phyloP scores from a whole-genome alignment of 176 grass and related monocot genomes.

The Triticum aestivum region DNA sequence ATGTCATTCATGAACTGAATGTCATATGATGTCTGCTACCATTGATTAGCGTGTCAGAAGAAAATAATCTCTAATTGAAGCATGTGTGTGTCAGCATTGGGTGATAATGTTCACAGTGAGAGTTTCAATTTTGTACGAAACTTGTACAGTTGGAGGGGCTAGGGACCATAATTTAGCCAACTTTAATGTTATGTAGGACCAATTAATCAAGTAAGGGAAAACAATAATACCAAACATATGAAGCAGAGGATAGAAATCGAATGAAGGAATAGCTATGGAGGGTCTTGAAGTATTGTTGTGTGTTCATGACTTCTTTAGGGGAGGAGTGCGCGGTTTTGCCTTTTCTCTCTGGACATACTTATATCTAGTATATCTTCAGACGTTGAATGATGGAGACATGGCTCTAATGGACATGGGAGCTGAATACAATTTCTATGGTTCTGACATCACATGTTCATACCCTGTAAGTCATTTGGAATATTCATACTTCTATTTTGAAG shows the following conservation, averaged over 20 bases:
- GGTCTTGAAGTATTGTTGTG: background rate
- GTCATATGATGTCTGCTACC: background rate
- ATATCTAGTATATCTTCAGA: conserved; percentile 44
- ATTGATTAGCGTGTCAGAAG: background rate
- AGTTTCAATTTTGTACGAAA: background rate
- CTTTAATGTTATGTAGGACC: background rate
- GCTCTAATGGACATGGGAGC: conserved; percentile 94
- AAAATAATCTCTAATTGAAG: conserved; percentile 12
- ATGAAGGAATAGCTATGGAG: background rate
- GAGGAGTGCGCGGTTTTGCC: background rate
- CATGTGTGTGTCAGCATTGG: conserved; percentile 9
- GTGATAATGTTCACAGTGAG: background rate
- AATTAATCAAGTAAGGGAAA: background rate
- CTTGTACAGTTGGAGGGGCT: background rate
- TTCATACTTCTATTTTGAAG: background rate
- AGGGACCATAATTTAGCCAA: background rate
- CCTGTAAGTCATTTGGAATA: conserved; percentile 64
- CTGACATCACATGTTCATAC: conserved; percentile 97
- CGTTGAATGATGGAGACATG: conserved; percentile 77
- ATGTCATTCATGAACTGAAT: conserved; percentile 11
- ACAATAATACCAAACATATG: background rate
- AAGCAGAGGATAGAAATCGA: background rate
- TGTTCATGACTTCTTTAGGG: background rate
- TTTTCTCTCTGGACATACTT: conserved; percentile 20
- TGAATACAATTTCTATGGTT: conserved; percentile 87